Conservation (phyloP, 495 filamentous ascomycete genomes). For the Chaetomidium leptoderma region DNA sequence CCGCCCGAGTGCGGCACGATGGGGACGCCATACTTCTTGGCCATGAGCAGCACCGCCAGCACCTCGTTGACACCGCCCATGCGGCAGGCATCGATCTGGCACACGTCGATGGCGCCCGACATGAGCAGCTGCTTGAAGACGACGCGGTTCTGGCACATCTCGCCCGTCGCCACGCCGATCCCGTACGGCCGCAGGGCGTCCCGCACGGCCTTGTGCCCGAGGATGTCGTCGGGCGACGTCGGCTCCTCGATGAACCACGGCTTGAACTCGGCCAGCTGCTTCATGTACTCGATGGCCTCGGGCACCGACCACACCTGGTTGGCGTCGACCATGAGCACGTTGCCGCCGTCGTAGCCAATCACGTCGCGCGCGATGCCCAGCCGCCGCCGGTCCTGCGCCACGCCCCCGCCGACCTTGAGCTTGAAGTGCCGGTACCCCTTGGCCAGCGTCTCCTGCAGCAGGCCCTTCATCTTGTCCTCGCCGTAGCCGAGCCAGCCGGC, state of each 20-base stretch:
- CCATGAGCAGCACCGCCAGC: constrained; percentile 83
- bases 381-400: constrained; percentile 66
- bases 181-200: constrained; percentile 69
- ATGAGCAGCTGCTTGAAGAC: constrained; percentile 90
- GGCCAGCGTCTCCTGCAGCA: constrained; percentile 66
- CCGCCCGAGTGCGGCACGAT: constrained; percentile 88
- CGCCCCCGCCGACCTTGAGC: constrained; percentile 73
- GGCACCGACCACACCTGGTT: constrained; percentile 95
- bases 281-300: constrained; percentile 86
- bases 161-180: constrained; percentile 86
- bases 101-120: constrained; percentile 74
- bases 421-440: constrained; percentile 88
- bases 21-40: constrained; percentile 77
- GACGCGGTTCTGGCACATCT: constrained; percentile 95
- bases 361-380: constrained; percentile 72
- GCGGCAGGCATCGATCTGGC: constrained; percentile 88
- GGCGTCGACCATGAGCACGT: constrained; percentile 91
- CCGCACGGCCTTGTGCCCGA: constrained; percentile 79
- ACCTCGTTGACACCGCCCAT: constrained; percentile 92
- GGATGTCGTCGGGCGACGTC: constrained; percentile 88
- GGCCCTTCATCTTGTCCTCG: constrained; percentile 71
- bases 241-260: constrained; percentile 98
- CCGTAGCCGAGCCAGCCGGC: constrained; percentile 94
- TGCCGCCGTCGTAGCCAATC: constrained; percentile 81
- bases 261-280: constrained; percentile 73